A percentile compares a stretch with the other conserved stretches of the same genome.
Evolutionary conservation across 1,284 basidiomycete species (phyloP).

Genomic region (Cryptococcus depauperatus): DNA sequence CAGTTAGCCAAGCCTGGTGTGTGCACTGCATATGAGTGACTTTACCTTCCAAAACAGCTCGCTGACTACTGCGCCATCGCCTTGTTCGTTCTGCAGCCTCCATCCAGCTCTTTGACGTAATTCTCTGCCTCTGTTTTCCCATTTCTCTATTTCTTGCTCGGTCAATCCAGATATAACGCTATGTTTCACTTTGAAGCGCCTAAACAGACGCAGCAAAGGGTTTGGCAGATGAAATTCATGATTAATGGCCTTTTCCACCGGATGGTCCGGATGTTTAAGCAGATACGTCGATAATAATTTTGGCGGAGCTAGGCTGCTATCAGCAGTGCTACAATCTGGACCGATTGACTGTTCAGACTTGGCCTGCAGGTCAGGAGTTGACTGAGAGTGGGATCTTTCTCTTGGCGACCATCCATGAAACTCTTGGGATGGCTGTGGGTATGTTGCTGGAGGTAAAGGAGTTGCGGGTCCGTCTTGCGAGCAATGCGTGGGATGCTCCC

Average conservation of each 20-base stretch:
- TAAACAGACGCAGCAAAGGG: constrained; percentile 29
- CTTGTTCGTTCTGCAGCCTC: constrained; percentile 36
- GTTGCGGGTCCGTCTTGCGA: too few relatives aligned
- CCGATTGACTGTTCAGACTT: neutral
- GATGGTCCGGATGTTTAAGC: constrained; percentile 27
- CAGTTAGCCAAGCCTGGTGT: neutral
- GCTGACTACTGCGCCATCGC: constrained; percentile 33
- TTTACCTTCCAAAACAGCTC: constrained; percentile 44
- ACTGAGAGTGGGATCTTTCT: neutral
- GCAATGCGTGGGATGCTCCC: too few relatives aligned
- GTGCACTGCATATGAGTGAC: too few relatives aligned
- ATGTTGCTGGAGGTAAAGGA: neutral
- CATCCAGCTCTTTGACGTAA: constrained; percentile 39
- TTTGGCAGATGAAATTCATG: constrained; percentile 37
- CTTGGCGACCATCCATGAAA: neutral
- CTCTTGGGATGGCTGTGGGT: neutral
- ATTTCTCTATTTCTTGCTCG: constrained; percentile 25
- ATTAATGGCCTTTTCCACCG: constrained; percentile 29
- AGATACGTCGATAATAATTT: constrained; percentile 35
- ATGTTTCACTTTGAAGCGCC: constrained; percentile 40
- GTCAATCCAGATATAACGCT: constrained; percentile 41
- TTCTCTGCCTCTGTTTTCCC: constrained; percentile 26
- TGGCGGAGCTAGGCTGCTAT: neutral
- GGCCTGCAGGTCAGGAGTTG: neutral
- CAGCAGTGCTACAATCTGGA: neutral